These are phyloP conservation scores for Olyra latifolia DNA, from an alignment of 176 grass and related monocot genomes.

Conservation along the genomic window DNA sequence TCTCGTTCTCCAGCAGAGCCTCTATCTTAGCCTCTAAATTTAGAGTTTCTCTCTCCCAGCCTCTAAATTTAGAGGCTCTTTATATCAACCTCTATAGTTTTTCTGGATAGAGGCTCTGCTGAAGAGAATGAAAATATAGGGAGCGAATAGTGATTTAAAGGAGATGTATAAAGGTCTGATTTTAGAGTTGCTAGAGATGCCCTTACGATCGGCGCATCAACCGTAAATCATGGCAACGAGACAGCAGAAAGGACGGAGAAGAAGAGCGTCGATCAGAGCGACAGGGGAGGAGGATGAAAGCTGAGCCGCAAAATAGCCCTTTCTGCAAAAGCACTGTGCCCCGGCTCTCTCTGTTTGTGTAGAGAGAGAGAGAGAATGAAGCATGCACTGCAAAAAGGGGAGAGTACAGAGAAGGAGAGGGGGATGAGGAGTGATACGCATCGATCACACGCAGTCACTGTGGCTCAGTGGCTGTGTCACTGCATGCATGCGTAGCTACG, in stretches of 20 bases:
- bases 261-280: not conserved
- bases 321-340: conserved; percentile 9
- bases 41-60: no score
- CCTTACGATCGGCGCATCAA: conserved; percentile 29
- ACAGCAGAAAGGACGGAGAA: not conserved
- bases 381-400: not conserved
- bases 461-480: not conserved
- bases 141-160: no score
- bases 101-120: no score
- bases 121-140: no score
- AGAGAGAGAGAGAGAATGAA: not conserved
- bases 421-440: not conserved
- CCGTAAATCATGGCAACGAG: conserved; percentile 5
- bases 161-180: no score
- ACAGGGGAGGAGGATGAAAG: conserved; percentile 10
- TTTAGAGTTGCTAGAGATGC: no score
- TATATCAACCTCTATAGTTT: no score
- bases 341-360: no score
- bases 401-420: not conserved
- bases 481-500: not conserved
- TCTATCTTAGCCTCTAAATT: no score
- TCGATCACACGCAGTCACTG: not conserved
- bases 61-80: no score
- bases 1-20: no score
- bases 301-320: conserved; percentile 2